Conservation (phyloP, 2,329 filamentous ascomycete genomes). For the Alternaria consortialis region DNA sequence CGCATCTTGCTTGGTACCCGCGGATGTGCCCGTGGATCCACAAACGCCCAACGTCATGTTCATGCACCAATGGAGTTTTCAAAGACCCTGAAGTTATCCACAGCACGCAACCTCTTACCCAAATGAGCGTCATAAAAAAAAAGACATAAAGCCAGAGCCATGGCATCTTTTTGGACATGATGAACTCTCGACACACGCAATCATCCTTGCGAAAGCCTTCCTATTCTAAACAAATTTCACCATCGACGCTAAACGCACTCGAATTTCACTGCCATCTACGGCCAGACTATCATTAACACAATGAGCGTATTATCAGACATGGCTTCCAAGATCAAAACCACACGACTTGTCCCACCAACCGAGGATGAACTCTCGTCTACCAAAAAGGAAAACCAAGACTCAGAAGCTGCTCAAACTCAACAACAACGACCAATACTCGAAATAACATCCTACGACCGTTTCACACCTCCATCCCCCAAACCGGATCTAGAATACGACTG, state of each 20-base stretch:
- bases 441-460: constrained; percentile 18
- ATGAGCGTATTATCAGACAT: constrained; percentile 12
- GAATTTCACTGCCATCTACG: neutral
- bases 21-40: neutral
- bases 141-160: neutral
- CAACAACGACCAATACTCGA: constrained; percentile 11
- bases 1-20: constrained; percentile 10
- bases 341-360: constrained; percentile 12
- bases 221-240: neutral
- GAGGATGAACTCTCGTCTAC: neutral
- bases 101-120: neutral
- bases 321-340: neutral
- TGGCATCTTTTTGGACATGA: neutral
- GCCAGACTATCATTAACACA: neutral
- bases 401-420: neutral
- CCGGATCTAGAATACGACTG: constrained; percentile 21
- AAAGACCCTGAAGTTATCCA: neutral
- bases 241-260: neutral
- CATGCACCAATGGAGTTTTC: constrained; percentile 2
- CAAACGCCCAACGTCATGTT: constrained; percentile 10
- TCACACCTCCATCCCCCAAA: constrained; percentile 4
- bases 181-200: neutral
- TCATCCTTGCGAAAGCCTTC: neutral
- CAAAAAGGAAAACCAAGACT: neutral
- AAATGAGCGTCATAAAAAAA: neutral